Evolutionary conservation across 768 basidiomycete genomes (phyloP).

Genomic region (Trametes meyenii): DNA sequence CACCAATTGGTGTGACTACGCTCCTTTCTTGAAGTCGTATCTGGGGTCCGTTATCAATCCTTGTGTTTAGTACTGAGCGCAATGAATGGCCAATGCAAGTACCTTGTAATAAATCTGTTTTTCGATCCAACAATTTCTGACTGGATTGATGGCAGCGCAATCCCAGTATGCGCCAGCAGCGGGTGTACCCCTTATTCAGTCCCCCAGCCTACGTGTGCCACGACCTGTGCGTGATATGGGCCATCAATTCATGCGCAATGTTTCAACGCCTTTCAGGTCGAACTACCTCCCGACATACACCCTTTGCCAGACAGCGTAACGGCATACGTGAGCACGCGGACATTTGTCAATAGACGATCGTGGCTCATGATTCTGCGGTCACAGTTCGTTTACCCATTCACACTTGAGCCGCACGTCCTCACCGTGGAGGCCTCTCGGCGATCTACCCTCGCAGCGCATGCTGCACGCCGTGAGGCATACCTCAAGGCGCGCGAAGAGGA

Average conservation of each 20-base stretch:
- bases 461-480: conserved; percentile 69
- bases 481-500: conserved; percentile 76
- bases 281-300: conserved; percentile 89
- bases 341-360: not conserved
- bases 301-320: conserved; percentile 90
- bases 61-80: too few relatives aligned
- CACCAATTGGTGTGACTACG: too few relatives aligned
- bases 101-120: too few relatives aligned
- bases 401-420: conserved; percentile 85
- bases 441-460: conserved; percentile 63
- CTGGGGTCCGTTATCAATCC: too few relatives aligned
- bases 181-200: conserved; percentile 86
- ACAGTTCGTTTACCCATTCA: conserved; percentile 96
- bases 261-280: conserved; percentile 53
- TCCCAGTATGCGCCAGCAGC: conserved; percentile 75
- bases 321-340: conserved; percentile 66
- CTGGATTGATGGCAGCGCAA: conserved; percentile 20
- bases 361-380: not conserved
- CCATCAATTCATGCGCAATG: not conserved
- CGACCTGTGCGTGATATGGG: conserved; percentile 54
- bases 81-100: conserved; percentile 1
- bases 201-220: conserved; percentile 87
- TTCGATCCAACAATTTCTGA: not conserved
- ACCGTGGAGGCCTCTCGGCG: conserved; percentile 75
- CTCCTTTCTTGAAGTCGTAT: too few relatives aligned